Evolutionary conservation across 805 yeast species (phyloP), one percentile per base, ranked within the genome.

Genomic region (Sungouiella thailandica): DNA sequence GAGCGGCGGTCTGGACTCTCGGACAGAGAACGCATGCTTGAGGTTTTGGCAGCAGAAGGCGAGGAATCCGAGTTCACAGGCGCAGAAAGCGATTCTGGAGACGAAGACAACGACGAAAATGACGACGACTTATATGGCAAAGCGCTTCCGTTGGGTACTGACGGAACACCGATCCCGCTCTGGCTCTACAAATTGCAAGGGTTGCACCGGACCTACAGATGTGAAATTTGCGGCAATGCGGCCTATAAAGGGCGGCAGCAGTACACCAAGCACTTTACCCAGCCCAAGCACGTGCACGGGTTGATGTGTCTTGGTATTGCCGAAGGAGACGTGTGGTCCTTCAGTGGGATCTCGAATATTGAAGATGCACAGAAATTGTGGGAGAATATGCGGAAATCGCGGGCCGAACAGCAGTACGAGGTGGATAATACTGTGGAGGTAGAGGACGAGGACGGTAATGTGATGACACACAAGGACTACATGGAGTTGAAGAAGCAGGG

Each of bases 141-240:
- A 36, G 75, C 80, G 36, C 56, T 85, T 35, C 95, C 96, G 0
- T 33, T 85, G 0, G 97, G 95, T 0, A 73, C 84, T 13, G 97
- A 89, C 57, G 97, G 97, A 0, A 73, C 71, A 25, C 97, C 97
- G 1, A 86, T 93, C 18, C 98, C 98, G 2, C 77, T 70, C 35
- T 93, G 98, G 98, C 65, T 93, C 18, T 89, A 78, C 68, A 93
- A 89, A 56, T 64, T 89, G 28, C 88, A 87, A 49, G 98, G 98
- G 0, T 65, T 89, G 8, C 83, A 83, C 36, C 70, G 75, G 27
- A 76, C 73, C 33, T 85, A 77, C 47, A 49, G 59, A 1, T 93
- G 98, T 55, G 97, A 93, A 58, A 74, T 93, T 6, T 93, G 98
- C 54, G 94, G 95, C 4, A 78, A 84, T 47, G 55, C 60, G 20